These are phyloP conservation scores for Camellia sinensis DNA, from an alignment of 148 eudicot genomes.

Conservation along the genomic window DNA sequence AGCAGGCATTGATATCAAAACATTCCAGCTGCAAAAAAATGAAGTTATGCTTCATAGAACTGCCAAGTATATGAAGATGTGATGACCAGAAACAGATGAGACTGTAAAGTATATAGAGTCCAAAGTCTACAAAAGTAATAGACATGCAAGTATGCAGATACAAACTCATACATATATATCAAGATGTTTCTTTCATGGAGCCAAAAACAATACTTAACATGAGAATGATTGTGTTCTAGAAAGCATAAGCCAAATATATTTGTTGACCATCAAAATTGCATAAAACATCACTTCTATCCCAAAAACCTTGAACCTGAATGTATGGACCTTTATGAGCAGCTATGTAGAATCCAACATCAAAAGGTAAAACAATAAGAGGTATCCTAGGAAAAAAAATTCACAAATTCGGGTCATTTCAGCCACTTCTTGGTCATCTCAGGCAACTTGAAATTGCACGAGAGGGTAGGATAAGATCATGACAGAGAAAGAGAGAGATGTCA, in stretches of 20 bases:
- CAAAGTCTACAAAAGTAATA: not conserved
- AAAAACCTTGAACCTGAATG: not conserved
- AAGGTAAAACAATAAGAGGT: too few species aligned
- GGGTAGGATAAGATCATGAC: not conserved
- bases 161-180: not conserved
- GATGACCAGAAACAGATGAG: not conserved
- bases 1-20: conserved; percentile 26
- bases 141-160: not conserved
- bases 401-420: not conserved
- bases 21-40: conserved; percentile 11
- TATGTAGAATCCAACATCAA: not conserved
- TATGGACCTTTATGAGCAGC: not conserved
- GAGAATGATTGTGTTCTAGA: not conserved
- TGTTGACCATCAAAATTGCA: not conserved
- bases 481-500: not conserved
- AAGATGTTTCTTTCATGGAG: not conserved
- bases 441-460: not conserved
- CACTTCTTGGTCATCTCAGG: not conserved
- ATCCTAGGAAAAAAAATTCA: too few species aligned
- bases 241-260: not conserved
- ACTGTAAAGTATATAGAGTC: not conserved
- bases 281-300: not conserved
- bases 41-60: not conserved
- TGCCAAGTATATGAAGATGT: not conserved
- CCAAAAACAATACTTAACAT: not conserved